These are phyloP conservation scores for Hygrocybe punicea DNA, from an alignment of 768 basidiomycete genomes.

Conservation along the genomic window DNA sequence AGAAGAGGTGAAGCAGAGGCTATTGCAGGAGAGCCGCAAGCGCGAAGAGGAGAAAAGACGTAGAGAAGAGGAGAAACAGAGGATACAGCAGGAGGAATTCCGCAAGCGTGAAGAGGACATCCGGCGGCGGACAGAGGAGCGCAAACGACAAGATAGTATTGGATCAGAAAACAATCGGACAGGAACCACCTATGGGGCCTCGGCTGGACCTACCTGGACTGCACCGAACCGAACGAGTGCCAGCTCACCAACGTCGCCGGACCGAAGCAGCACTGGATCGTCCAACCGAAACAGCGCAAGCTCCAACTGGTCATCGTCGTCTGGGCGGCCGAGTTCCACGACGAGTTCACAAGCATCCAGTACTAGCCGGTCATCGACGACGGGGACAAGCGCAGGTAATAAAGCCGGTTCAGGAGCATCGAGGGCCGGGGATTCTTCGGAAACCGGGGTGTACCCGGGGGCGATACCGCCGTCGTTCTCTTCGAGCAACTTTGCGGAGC, in stretches of 20 bases:
- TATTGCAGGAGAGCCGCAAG: constrained; percentile 13
- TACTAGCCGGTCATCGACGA: neutral
- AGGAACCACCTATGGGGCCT: no score
- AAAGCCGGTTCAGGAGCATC: neutral
- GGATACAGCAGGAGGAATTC: constrained; percentile 39
- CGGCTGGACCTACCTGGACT: constrained; percentile 11
- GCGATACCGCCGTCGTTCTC: constrained; percentile 28
- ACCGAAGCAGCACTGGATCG: constrained; percentile 28
- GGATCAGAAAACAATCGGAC: neutral
- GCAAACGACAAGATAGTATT: constrained; percentile 42
- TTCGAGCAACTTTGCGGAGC: constrained; percentile 35
- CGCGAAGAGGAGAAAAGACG: constrained; percentile 30
- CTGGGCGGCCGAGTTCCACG: neutral
- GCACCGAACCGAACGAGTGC: constrained; percentile 22
- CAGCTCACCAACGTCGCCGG: constrained; percentile 30
- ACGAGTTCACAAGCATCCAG: constrained; percentile 6
- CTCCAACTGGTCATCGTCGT: constrained; percentile 3
- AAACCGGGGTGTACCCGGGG: constrained; percentile 9
- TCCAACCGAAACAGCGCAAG: constrained; percentile 29
- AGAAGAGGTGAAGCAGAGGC: constrained; percentile 1
- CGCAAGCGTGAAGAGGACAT: constrained; percentile 44
- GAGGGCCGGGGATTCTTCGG: neutral
- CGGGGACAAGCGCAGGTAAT: neutral
- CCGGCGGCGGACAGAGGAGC: constrained; percentile 42
- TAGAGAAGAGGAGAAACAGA: constrained; percentile 28